Percentiles rank a stretch among this genome's conserved stretches.
Evolutionary conservation across 2,329 filamentous ascomycete genomes (phyloP).

Genomic region (Ascochyta viciae-villosae): DNA sequence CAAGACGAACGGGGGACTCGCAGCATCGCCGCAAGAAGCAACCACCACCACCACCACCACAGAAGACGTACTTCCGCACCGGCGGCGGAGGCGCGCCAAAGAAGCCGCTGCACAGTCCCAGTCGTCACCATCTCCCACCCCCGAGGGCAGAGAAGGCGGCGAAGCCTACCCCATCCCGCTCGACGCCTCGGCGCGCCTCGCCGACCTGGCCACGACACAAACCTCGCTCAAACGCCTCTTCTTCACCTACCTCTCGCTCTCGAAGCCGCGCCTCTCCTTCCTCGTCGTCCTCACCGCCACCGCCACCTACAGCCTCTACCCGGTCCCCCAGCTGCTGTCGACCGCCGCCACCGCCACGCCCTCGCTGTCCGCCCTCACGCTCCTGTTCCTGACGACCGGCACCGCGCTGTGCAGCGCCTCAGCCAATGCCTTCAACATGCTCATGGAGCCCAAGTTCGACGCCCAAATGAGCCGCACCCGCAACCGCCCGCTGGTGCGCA

Average conservation of each 20-base stretch:
- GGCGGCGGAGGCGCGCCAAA: slow-evolving; percentile 42
- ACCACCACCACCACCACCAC: slow-evolving; percentile 7
- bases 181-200: slow-evolving; percentile 68
- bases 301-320: slow-evolving; percentile 90
- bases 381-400: slow-evolving; percentile 88
- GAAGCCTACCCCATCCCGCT: slow-evolving; percentile 52
- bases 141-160: slow-evolving; percentile 20
- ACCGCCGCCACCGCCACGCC: slow-evolving; percentile 72
- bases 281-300: slow-evolving; percentile 91
- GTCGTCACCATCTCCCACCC: neutral
- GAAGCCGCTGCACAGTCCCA: slow-evolving; percentile 27
- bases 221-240: slow-evolving; percentile 69
- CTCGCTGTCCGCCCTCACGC: slow-evolving; percentile 86
- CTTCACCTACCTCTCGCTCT: slow-evolving; percentile 84
- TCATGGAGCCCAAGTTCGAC: slow-evolving; percentile 89
- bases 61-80: slow-evolving; percentile 45
- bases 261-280: slow-evolving; percentile 93
- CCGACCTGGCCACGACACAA: slow-evolving; percentile 61
- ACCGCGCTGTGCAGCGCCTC: slow-evolving; percentile 89
- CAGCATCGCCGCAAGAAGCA: slow-evolving; percentile 11
- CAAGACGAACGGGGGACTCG: slow-evolving; percentile 16
- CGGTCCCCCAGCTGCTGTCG: slow-evolving; percentile 83
- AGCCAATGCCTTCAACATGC: slow-evolving; percentile 96
- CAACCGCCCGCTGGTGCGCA: slow-evolving; percentile 86
- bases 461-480: slow-evolving; percentile 92